phyloP scores from a whole-genome alignment of 1,139 yeast species.

The Taphrina confusa region DNA sequence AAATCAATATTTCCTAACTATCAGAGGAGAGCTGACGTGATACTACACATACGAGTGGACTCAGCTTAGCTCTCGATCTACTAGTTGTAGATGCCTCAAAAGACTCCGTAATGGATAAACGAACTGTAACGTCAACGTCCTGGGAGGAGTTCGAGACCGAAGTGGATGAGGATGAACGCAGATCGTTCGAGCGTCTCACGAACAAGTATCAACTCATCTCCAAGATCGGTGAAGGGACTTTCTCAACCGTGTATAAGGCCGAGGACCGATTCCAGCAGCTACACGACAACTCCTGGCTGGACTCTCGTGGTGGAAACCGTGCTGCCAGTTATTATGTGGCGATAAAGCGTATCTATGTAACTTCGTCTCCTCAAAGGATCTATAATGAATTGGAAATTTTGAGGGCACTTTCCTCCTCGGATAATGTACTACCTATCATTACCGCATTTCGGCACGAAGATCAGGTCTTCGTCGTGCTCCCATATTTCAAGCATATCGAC shows the following conservation, averaged over 20 bases:
- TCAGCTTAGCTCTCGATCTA: no score
- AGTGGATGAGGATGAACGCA: slow-evolving; percentile 30
- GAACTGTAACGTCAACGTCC: neutral
- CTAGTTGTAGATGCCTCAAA: no score
- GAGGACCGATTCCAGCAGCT: slow-evolving; percentile 54
- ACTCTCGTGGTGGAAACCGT: slow-evolving; percentile 10
- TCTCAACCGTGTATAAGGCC: slow-evolving; percentile 87
- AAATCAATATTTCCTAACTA: no score
- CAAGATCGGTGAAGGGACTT: slow-evolving; percentile 90
- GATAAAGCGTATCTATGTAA: slow-evolving; percentile 86
- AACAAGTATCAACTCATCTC: slow-evolving; percentile 65
- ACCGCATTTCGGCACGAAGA: slow-evolving; percentile 86
- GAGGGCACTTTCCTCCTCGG: slow-evolving; percentile 65
- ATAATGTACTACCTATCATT: slow-evolving; percentile 80
- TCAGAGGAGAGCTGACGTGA: no score
- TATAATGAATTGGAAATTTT: slow-evolving; percentile 80
- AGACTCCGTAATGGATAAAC: neutral
- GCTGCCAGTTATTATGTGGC: slow-evolving; percentile 65
- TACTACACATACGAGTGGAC: no score
- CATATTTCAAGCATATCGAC: slow-evolving; percentile 88
- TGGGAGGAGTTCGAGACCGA: slow-evolving; percentile 27
- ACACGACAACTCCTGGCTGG: slow-evolving; percentile 41
- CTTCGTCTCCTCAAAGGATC: slow-evolving; percentile 90
- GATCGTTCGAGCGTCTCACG: slow-evolving; percentile 19
- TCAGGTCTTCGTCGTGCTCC: slow-evolving; percentile 88